Conservation (phyloP, 306 rosid genomes). For the Ormosia emarginata region DNA sequence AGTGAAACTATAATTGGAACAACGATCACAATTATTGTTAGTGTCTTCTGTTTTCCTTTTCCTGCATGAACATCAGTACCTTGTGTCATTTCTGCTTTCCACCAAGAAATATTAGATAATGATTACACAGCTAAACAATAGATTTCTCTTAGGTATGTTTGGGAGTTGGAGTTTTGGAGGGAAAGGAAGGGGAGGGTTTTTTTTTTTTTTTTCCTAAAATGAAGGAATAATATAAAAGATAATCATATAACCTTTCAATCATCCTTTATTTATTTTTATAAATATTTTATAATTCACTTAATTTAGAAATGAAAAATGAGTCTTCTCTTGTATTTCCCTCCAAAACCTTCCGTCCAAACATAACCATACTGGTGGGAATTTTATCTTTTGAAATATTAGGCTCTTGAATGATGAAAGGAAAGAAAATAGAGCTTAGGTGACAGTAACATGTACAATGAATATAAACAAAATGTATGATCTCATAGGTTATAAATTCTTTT, state of each 20-base stretch:
- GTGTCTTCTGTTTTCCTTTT: slow-evolving; percentile 20
- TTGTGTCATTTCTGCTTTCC: neutral
- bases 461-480: neutral
- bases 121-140: neutral
- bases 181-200: no score
- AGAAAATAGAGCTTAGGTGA: neutral
- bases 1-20: slow-evolving; percentile 13
- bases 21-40: neutral
- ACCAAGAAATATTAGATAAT: neutral
- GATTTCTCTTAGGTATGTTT: neutral
- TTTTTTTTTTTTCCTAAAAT: no score
- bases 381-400: neutral
- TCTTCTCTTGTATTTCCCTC: no score
- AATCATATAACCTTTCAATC: no score
- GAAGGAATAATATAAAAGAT: no score
- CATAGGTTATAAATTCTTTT: neutral
- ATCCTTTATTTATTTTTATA: no score
- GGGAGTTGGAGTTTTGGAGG: no score
- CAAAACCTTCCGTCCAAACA: no score
- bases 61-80: slow-evolving; percentile 32
- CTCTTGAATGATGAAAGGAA: slow-evolving; percentile 4
- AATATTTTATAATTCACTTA: no score
- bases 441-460: neutral
- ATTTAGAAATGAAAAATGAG: no score
- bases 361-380: neutral